Percentiles rank a stretch among this genome's conserved stretches.
phyloP scores from a whole-genome alignment of 768 basidiomycete genomes.

The Tulasnella calospora region DNA sequence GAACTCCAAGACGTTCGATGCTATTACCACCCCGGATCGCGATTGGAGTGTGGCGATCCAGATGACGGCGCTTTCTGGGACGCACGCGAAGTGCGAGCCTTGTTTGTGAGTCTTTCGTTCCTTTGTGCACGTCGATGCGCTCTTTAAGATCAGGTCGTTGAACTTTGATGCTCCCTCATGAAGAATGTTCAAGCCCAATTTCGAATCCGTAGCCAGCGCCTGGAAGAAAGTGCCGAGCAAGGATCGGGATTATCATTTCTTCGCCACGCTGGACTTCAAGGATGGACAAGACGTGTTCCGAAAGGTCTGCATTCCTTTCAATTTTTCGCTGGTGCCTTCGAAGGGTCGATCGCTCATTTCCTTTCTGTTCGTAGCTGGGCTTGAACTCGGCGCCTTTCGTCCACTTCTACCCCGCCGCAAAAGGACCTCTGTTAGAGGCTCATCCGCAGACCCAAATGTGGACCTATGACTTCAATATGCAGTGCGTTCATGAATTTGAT shows the following conservation, averaged over 20 bases:
- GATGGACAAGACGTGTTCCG: constrained; percentile 71
- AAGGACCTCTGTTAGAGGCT: constrained; percentile 54
- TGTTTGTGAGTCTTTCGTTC: constrained; percentile 65
- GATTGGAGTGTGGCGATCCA: constrained; percentile 85
- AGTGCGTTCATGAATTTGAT: constrained; percentile 44
- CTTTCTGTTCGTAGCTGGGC: constrained; percentile 53
- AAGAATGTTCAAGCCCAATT: constrained; percentile 83
- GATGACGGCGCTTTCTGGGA: constrained; percentile 73
- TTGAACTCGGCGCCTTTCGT: constrained; percentile 81
- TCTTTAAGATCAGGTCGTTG: not conserved
- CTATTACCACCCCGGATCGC: constrained; percentile 67
- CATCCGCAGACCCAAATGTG: constrained; percentile 50
- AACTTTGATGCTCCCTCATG: not conserved
- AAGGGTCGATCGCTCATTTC: not conserved
- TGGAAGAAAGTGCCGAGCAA: constrained; percentile 61
- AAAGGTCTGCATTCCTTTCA: constrained; percentile 48
- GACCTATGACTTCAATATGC: constrained; percentile 67
- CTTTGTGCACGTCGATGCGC: not conserved
- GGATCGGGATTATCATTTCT: constrained; percentile 81
- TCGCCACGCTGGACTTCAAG: constrained; percentile 86
- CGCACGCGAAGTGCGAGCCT: constrained; percentile 77
- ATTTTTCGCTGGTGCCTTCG: not conserved
- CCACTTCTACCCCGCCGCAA: constrained; percentile 62
- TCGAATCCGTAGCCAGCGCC: constrained; percentile 74
- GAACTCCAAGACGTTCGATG: constrained; percentile 67